Conservation (phyloP, 2,329 filamentous ascomycete species). For the Aspergillus sp. region DNA sequence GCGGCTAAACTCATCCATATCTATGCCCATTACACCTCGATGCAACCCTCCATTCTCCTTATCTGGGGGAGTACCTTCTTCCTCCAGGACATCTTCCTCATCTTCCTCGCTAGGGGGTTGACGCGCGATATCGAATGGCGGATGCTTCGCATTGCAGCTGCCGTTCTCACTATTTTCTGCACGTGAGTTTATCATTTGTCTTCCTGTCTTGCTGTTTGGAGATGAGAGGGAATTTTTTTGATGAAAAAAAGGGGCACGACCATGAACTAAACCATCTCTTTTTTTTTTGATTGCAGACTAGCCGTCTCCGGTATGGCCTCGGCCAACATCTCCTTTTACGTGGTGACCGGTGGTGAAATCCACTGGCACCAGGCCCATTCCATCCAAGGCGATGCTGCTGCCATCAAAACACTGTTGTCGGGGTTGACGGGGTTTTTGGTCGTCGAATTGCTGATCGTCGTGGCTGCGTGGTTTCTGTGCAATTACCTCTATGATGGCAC, state of each 20-base stretch:
- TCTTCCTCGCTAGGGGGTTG: conserved; percentile 16
- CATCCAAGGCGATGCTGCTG: conserved; percentile 26
- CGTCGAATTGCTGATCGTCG: conserved; percentile 20
- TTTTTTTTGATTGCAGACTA: conserved; percentile 8
- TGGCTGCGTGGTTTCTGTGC: conserved; percentile 17
- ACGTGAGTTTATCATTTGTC: conserved; percentile 13
- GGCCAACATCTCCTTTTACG: conserved; percentile 26
- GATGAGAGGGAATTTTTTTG: neutral
- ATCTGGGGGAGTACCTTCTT: conserved; percentile 23
- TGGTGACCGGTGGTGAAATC: conserved; percentile 28
- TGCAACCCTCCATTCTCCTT: conserved; percentile 15
- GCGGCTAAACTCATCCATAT: conserved; percentile 20
- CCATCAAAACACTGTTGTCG: conserved; percentile 24
- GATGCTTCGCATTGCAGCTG: conserved; percentile 10
- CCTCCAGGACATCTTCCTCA: conserved; percentile 21
- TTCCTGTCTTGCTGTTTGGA: too few species aligned
- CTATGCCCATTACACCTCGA: conserved; percentile 19
- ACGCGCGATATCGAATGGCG: conserved; percentile 17
- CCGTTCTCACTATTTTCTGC: conserved; percentile 19
- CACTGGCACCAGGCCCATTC: conserved; percentile 28
- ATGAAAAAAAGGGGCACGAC: neutral
- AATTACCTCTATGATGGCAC: conserved; percentile 16
- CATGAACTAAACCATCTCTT: neutral
- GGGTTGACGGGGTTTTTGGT: conserved; percentile 27
- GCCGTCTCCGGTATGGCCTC: conserved; percentile 26